Base-by-base conservation (phyloP, 208 protist genomes). In the Crithidia bombi region DNA sequence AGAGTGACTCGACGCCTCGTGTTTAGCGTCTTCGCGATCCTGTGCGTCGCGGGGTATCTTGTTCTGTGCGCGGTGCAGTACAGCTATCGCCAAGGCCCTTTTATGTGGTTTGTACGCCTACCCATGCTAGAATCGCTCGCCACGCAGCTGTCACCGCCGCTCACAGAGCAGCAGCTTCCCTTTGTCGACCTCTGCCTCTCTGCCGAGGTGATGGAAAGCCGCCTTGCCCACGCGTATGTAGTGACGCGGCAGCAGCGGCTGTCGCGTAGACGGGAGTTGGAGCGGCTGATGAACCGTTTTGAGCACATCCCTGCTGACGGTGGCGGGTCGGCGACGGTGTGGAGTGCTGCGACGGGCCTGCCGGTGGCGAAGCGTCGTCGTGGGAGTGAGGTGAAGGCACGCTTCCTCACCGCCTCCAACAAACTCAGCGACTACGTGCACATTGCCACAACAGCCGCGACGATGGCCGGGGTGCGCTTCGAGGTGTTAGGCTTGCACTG, bases 371-470 rank as follows among this genome's bases (percentile, higher is more conserved):
- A 39, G 1, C 14, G 10, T 14, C 14, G 10, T 14, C 59, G 44
- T 2, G 32, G 44, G 44, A 44, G 44, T 3, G 36, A 12, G 38
- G 59, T 65, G 44, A n/a, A 41, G 32, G 59, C 44, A 2, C 59
- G 59, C n/a, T 65, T 65, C 32, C 11, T 65, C 9, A 65, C 59
- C 30, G 59, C 44, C 3, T 51, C 59, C 4, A 54, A 21, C 25
- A 54, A 65, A n/a, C 9, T 65, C 5, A 41, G 36, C 44, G 44
- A 65, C 59, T 54, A 65, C 44, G 44, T 65, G 17, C 59, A 65
- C 59, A 65, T 65, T 14, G 59, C 59, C 44, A 54, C 59, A 0
- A 65, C 59, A 3, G 59, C 59, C 10, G 59, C 59, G 6, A 65
- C 59, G 59, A 65, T 65, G 59, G 43, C 59, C n/a, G 59, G 59